Percentiles rank a stretch among this genome's conserved stretches.
These are phyloP conservation scores for Umbilicaria muhlenbergii DNA, from an alignment of 495 filamentous ascomycete species.

Conservation along the genomic window DNA sequence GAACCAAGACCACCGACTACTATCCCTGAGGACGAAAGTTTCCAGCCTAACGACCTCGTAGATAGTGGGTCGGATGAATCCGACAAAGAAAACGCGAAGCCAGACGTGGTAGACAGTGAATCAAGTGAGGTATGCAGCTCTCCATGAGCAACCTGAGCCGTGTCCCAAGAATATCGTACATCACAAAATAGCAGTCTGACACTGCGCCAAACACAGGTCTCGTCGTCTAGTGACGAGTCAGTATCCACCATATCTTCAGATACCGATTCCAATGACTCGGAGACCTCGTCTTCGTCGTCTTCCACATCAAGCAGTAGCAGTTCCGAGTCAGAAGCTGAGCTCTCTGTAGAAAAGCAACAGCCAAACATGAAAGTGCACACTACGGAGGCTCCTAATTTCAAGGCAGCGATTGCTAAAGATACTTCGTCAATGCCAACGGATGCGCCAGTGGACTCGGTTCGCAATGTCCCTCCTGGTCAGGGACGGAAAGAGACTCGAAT, in stretches of 20 bases:
- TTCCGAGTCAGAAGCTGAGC: conserved; percentile 15
- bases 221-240: conserved; percentile 13
- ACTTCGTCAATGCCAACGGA: no score
- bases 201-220: not conserved
- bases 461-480: conserved; percentile 14
- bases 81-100: conserved; percentile 14
- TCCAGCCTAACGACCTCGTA: conserved; percentile 7
- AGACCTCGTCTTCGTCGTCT: conserved; percentile 6
- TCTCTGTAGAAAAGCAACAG: no score
- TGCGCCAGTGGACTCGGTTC: no score
- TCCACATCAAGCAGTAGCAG: conserved; percentile 4
- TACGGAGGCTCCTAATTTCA: no score
- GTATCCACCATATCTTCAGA: conserved; percentile 14
- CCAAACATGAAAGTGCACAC: no score
- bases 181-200: not conserved
- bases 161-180: not conserved
- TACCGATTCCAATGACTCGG: conserved; percentile 5
- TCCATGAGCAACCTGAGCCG: no score
- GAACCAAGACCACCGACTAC: conserved; percentile 13
- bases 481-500: conserved; percentile 35
- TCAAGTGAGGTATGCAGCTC: conserved; percentile 4
- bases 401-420: no score
- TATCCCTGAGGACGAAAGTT: conserved; percentile 17
- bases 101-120: conserved; percentile 1
- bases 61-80: conserved; percentile 6